Evolutionary conservation across 1,284 basidiomycete species (phyloP).

Genomic region (Rugosomyces carneus): DNA sequence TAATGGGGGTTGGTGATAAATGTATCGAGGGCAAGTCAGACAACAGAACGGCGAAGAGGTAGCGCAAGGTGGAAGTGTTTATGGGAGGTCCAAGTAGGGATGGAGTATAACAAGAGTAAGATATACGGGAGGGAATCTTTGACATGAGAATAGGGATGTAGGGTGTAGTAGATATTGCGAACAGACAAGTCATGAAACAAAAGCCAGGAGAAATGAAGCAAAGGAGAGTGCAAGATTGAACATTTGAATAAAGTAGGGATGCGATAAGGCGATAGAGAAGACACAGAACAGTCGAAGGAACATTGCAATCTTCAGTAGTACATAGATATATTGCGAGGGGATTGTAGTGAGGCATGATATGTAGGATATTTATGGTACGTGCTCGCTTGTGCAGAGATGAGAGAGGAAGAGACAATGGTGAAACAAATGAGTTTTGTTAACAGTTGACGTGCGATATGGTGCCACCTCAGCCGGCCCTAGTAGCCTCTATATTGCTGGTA

Average conservation of each 20-base stretch:
- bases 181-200: slow-evolving; percentile 4
- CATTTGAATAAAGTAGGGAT: slow-evolving; percentile 19
- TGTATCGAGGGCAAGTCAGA: slow-evolving; percentile 11
- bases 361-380: slow-evolving; percentile 18
- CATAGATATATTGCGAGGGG: slow-evolving; percentile 20
- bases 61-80: slow-evolving; percentile 11
- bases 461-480: slow-evolving; percentile 29
- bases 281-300: slow-evolving; percentile 7
- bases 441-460: slow-evolving; percentile 14
- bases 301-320: slow-evolving; percentile 19
- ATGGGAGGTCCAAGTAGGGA: slow-evolving; percentile 5
- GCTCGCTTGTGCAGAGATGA: slow-evolving; percentile 16
- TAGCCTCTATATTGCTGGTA: slow-evolving; percentile 51
- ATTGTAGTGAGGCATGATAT: slow-evolving; percentile 14
- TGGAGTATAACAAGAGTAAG: slow-evolving; percentile 6
- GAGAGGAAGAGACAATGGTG: slow-evolving; percentile 7
- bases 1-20: slow-evolving; percentile 5
- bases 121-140: slow-evolving; percentile 11
- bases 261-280: slow-evolving; percentile 12
- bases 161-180: slow-evolving; percentile 17
- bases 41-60: slow-evolving; percentile 12
- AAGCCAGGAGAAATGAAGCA: slow-evolving; percentile 16
- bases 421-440: slow-evolving; percentile 1
- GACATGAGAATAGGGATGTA: slow-evolving; percentile 12
- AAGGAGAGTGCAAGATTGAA: slow-evolving; percentile 15